Conservation (phyloP, 257 asterid genomes). For the Solanum tarijense region DNA sequence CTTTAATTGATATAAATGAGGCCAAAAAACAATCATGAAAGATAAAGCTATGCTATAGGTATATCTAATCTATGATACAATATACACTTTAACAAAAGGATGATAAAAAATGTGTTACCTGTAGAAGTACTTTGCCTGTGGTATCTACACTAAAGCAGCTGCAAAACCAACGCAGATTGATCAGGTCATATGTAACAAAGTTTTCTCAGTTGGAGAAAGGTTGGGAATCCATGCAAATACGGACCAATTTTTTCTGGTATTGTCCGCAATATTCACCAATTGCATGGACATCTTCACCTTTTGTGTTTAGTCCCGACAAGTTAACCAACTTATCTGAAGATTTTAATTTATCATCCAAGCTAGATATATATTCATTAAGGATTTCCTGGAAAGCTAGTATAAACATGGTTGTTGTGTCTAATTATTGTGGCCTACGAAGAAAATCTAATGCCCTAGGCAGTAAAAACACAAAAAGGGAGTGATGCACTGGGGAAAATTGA, state of each 20-base stretch:
- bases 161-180: no score
- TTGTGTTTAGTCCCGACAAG: slow-evolving; percentile 60
- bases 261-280: slow-evolving; percentile 78
- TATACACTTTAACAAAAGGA: no score
- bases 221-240: slow-evolving; percentile 81
- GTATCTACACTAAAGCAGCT: no score
- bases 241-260: slow-evolving; percentile 78
- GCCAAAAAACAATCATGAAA: no score
- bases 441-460: slow-evolving; percentile 84
- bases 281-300: slow-evolving; percentile 60
- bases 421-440: slow-evolving; percentile 70
- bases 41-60: no score
- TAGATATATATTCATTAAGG: slow-evolving; percentile 47
- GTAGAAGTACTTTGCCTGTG: no score
- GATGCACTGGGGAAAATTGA: no score
- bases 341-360: slow-evolving; percentile 40
- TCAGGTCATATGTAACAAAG: not conserved
- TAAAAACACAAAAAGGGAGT: no score
- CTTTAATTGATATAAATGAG: no score
- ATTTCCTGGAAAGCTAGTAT: slow-evolving; percentile 65
- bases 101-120: no score
- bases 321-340: slow-evolving; percentile 27
- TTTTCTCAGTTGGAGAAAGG: slow-evolving; percentile 50
- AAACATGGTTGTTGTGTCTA: slow-evolving; percentile 94
- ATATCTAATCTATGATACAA: no score